phyloP scores from a whole-genome alignment of 371 early-diverging fungal genomes.

The Rhizopus stolonifer region DNA sequence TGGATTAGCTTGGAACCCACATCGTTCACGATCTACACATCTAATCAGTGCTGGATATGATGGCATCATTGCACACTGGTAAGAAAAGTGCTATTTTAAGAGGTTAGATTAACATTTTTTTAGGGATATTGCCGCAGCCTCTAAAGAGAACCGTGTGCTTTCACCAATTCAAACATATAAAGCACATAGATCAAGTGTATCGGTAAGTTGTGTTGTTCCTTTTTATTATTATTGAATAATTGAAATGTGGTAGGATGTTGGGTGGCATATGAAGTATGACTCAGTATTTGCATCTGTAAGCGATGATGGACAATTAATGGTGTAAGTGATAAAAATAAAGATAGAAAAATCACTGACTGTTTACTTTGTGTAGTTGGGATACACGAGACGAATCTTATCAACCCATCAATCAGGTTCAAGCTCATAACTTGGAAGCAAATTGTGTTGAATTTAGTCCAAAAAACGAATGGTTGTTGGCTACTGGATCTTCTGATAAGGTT shows the following conservation, averaged over 20 bases:
- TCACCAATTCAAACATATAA: slow-evolving; percentile 71
- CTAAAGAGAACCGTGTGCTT: slow-evolving; percentile 68
- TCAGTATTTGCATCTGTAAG: slow-evolving; percentile 94
- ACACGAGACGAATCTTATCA: slow-evolving; percentile 50
- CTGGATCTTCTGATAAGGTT: slow-evolving; percentile 93
- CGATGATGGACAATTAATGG: slow-evolving; percentile 86
- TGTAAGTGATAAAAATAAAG: slow-evolving; percentile 52
- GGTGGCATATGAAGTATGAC: slow-evolving; percentile 84
- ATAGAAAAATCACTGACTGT: too few relatives aligned
- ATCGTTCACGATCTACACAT: slow-evolving; percentile 58
- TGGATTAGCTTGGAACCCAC: slow-evolving; percentile 79
- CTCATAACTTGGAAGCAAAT: slow-evolving; percentile 92
- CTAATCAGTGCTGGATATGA: slow-evolving; percentile 83
- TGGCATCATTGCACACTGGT: slow-evolving; percentile 80
- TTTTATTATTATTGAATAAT: slow-evolving; percentile 6
- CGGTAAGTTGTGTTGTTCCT: slow-evolving; percentile 35
- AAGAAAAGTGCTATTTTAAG: slow-evolving; percentile 13
- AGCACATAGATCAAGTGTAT: slow-evolving; percentile 90
- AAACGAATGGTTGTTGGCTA: slow-evolving; percentile 91
- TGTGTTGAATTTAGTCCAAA: slow-evolving; percentile 93
- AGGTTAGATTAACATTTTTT: background rate
- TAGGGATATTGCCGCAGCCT: slow-evolving; percentile 29
- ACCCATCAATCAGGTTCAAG: slow-evolving; percentile 71
- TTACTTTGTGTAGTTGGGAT: slow-evolving; percentile 69
- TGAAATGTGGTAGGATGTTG: slow-evolving; percentile 92